Conservation (phyloP, 352 stramenopile genomes). For the Pythium apleroticum region DNA sequence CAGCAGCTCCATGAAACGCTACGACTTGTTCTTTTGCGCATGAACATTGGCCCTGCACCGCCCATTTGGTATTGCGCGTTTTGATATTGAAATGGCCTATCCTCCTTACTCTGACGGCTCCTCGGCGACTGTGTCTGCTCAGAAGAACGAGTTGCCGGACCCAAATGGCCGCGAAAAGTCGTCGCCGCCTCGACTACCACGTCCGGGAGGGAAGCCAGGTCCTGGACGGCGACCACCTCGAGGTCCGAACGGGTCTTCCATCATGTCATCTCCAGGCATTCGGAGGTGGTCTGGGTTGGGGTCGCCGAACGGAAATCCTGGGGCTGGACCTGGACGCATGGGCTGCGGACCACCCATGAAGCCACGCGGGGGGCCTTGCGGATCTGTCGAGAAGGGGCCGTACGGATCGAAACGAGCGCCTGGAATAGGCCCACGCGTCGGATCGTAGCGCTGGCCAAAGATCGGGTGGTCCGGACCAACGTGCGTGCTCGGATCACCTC, state of each 20-base stretch:
- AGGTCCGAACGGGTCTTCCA: constrained; percentile 51
- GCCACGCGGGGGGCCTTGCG: constrained; percentile 43
- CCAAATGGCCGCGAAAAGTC: constrained; percentile 51
- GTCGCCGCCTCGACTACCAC: constrained; percentile 30
- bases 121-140: constrained; percentile 4
- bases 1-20: constrained; percentile 13
- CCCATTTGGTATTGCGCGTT: neutral
- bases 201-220: constrained; percentile 25
- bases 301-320: constrained; percentile 68
- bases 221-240: constrained; percentile 26
- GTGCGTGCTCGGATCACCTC: constrained; percentile 66
- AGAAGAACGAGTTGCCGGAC: constrained; percentile 73
- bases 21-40: neutral
- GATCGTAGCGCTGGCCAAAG: constrained; percentile 62
- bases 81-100: constrained; percentile 1
- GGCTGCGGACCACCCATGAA: constrained; percentile 35
- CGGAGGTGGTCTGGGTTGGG: constrained; percentile 78
- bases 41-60: neutral
- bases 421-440: constrained; percentile 57
- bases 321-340: constrained; percentile 39
- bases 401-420: constrained; percentile 85
- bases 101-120: neutral
- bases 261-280: constrained; percentile 66
- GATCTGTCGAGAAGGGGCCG: constrained; percentile 54
- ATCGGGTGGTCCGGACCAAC: constrained; percentile 75